Evolutionary conservation across 306 rosid genomes (phyloP), one percentile per base, ranked within the genome.

Genomic region (Vigna nakashimae): DNA sequence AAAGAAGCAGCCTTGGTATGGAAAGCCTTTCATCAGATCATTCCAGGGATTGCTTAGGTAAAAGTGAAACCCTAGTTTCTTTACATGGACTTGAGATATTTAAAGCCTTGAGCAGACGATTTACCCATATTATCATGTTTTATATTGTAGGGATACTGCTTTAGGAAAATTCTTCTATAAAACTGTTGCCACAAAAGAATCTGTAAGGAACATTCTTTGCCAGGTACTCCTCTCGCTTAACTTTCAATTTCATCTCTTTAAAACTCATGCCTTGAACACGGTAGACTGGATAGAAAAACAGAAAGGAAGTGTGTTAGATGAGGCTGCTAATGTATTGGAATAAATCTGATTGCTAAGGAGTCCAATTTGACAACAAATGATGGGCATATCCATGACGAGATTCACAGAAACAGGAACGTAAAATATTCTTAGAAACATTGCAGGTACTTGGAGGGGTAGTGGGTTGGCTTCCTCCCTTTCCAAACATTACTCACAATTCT

Each of bases 1-100:
- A 67, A 92, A 80, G 88, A 94, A 94, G 86, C 98, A 94, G 82
- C 98, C 98, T 32, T 94, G 98, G 98, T 94, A 64, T 84, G 97
- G 80, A 78, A 94, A 68, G 74, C 95, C 95, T 26, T 89, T 94
- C 70, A 88, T 94, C 81, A 89, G 82, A 76, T 90, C 93, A 66
- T 88, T 94, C 84, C 98, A 94, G 87, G 88, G 71, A 79, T 87
- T 94, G 88, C 90, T 94, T 71, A 92, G 97, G 97, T 92, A 85
- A 45, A 78, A 65, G 22, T 52, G 69, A 73, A 77, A 49, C 28
- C 30, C 0, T 8, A 67, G 45, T 40, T 75, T 76, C 62, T 73
- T 88, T 66, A 30, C 80, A 16, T 70, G 59, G 59, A 71, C 42
- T 56, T 42, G 28, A 42, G 65, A 66, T 22, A 80, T 81, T 28